Percentiles rank a stretch among this genome's conserved stretches.
Evolutionary conservation across 352 stramenopile species (phyloP).

Genomic region (Pythium dissotocum): DNA sequence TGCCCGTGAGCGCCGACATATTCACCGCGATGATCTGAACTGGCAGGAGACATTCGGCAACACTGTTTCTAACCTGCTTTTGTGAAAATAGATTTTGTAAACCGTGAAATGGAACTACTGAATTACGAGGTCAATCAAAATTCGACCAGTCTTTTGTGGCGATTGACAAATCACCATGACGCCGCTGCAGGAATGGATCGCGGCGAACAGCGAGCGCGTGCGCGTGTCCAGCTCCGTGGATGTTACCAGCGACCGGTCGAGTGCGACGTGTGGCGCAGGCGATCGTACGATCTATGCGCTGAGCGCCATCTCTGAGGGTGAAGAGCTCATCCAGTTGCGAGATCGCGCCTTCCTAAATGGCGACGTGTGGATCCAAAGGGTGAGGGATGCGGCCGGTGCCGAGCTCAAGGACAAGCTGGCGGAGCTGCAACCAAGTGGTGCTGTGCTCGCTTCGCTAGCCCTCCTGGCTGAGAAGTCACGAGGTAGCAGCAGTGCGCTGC

Average conservation of each 20-base stretch:
- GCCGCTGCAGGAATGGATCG: conserved; percentile 45
- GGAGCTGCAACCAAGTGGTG: conserved; percentile 42
- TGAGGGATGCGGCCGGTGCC: background rate
- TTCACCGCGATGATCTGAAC: background rate
- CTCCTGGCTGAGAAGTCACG: conserved; percentile 46
- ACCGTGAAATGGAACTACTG: background rate
- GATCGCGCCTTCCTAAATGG: conserved; percentile 49
- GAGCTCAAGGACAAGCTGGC: conserved; percentile 34
- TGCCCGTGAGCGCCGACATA: background rate
- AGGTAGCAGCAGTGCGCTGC: conserved; percentile 42
- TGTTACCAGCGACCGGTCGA: conserved; percentile 31
- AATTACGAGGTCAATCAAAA: background rate
- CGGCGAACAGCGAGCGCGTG: conserved; percentile 31
- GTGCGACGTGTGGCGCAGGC: conserved; percentile 25
- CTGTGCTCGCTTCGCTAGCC: conserved; percentile 44
- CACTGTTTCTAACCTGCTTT: background rate
- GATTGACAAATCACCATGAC: conserved; percentile 1
- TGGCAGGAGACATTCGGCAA: background rate
- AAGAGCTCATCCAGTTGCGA: conserved; percentile 45
- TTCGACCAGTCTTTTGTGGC: background rate
- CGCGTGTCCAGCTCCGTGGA: conserved; percentile 42
- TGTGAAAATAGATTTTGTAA: background rate
- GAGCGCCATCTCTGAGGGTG: conserved; percentile 28
- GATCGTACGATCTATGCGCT: conserved; percentile 58
- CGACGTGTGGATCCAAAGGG: conserved; percentile 40